These are phyloP conservation scores for Mesembryanthemum crystallinum DNA, from an alignment of 148 eudicot species.

Conservation along the genomic window DNA sequence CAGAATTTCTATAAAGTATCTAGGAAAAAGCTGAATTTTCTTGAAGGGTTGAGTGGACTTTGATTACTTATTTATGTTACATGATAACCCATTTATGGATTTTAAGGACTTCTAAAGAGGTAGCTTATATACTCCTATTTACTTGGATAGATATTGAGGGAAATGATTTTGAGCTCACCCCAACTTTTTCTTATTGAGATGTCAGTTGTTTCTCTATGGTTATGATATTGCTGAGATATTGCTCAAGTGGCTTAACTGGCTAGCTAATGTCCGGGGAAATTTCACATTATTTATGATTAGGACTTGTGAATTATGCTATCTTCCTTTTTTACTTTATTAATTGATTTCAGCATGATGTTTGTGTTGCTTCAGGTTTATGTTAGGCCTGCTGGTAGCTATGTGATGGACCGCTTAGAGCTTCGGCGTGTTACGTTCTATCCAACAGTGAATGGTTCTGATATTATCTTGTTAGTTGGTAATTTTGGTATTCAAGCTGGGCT, in stretches of 20 bases:
- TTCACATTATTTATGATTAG: neutral
- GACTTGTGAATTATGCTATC: neutral
- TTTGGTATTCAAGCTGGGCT: conserved; percentile 81
- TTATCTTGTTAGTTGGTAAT: conserved; percentile 64
- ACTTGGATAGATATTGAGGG: neutral
- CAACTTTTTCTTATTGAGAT: neutral
- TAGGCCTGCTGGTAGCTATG: conserved; percentile 99
- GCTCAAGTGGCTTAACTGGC: neutral
- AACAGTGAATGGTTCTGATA: conserved; percentile 50
- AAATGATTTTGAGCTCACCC: conserved; percentile 1
- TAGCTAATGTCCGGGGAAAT: neutral
- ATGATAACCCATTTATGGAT: neutral
- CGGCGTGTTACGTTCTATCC: conserved; percentile 75
- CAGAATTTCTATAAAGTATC: too few relatives aligned
- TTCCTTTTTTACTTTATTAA: neutral
- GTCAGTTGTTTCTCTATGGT: neutral
- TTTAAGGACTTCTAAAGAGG: neutral
- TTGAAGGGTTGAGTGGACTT: too few relatives aligned
- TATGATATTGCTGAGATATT: neutral
- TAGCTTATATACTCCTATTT: neutral
- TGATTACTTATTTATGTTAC: neutral
- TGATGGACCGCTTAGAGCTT: conserved; percentile 87
- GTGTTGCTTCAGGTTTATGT: conserved; percentile 70
- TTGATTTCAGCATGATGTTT: conserved; percentile 1
- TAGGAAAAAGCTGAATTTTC: neutral